Conservation (phyloP, 2,329 filamentous ascomycete species). For the Septoria linicola region DNA sequence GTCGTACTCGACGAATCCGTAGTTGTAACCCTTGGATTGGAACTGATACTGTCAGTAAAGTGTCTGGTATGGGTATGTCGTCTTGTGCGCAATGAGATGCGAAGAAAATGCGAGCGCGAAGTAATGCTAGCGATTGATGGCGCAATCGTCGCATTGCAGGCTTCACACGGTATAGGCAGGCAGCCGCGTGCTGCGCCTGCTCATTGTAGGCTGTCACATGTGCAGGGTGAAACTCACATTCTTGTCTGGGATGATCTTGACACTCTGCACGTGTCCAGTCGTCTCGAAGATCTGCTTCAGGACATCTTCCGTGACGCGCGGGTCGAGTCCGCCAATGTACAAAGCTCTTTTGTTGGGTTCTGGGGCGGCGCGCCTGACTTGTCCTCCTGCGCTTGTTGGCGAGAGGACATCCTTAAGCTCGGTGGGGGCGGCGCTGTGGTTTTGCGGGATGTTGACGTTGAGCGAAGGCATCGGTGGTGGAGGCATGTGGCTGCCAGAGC, state of each 20-base stretch:
- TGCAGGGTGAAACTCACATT: constrained; percentile 68
- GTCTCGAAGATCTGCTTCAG: constrained; percentile 79
- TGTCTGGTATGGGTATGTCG: neutral
- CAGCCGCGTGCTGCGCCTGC: constrained; percentile 18
- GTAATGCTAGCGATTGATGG: neutral
- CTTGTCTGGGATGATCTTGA: constrained; percentile 99
- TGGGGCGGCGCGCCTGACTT: constrained; percentile 84
- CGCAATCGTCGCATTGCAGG: constrained; percentile 22
- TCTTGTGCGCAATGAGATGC: neutral
- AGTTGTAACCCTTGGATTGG: constrained; percentile 95
- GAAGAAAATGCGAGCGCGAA: neutral
- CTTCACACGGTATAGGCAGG: too few relatives aligned
- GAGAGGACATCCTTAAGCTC: constrained; percentile 87
- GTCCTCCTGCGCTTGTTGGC: constrained; percentile 76
- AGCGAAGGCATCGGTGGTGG: constrained; percentile 77
- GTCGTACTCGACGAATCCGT: constrained; percentile 98
- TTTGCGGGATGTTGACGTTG: constrained; percentile 78
- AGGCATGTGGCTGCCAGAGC: constrained; percentile 76
- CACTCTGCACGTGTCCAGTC: constrained; percentile 94
- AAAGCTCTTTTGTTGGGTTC: constrained; percentile 98
- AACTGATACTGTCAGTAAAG: constrained; percentile 38
- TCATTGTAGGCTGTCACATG: constrained; percentile 12
- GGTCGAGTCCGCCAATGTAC: constrained; percentile 91
- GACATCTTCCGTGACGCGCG: constrained; percentile 62
- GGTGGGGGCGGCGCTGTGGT: constrained; percentile 91